Evolutionary conservation across 805 yeast genomes (phyloP), one percentile per base, ranked within the genome.

Genomic region (Starmera amethionina): DNA sequence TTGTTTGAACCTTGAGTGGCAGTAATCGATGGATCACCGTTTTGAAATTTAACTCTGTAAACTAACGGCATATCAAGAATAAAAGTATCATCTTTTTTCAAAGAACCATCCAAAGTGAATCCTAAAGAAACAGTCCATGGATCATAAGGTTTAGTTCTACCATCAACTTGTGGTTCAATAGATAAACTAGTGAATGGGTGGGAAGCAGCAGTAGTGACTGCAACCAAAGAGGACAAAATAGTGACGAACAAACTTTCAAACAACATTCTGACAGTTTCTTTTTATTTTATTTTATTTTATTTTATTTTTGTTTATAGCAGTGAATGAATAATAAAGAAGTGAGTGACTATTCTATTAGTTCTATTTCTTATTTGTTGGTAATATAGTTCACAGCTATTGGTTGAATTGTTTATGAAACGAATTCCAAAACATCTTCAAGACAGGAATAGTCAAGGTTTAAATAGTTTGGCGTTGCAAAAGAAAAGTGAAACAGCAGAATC

Each of bases 71-170:
- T 42, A 3, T 40, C 36, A 6, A 64, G 28, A 4, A 50, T 36
- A 41, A 57, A 63, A 16, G 45, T 42, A 30, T 58, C 63, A 15
- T 56, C 64, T 14, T 44, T 28, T 3, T 46, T 39, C 11, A 56
- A 45, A 8, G 49, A 25, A 39, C 45, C 49, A 9, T 38, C 41
- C 16, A 62, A 46, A 9, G 39, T 35, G 41, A 52, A 64, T 11
- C 48, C 56, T 18, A 65, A 47, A 2, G 54, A 41, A 12, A 61
- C 60, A 9, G 49, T 45, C 68, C 68, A 65, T 29, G 61, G 59
- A 35, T 49, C 44, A 16, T 52, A 47, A 12, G 68, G 68, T 25
- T 34, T 32, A 2, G 9, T 22, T 35, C 39, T 44, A 9, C 35
- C 41, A 15, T 48, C 49, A 16, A 35, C 40, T 2, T 35, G 27